A percentile compares a stretch with the other conserved stretches of the same genome.
Evolutionary conservation across 495 filamentous ascomycete genomes (phyloP).

Genomic region (Parmelia sp.): DNA sequence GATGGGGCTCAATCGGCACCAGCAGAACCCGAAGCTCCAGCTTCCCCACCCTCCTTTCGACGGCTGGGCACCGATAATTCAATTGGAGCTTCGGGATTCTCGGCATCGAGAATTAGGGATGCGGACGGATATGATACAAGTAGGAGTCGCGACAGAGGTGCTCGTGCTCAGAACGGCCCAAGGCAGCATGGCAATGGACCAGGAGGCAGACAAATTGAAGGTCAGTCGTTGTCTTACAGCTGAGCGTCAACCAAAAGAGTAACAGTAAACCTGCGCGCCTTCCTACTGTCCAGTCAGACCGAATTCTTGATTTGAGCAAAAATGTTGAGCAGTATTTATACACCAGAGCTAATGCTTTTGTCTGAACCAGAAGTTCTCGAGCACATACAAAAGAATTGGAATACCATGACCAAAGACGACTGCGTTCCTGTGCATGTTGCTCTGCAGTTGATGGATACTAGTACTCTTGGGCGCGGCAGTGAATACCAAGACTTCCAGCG

Average conservation of each 20-base stretch:
- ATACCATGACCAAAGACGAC: slow-evolving; percentile 77
- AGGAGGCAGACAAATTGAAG: slow-evolving; percentile 38
- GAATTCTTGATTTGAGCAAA: background rate
- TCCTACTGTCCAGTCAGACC: background rate
- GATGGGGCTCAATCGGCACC: slow-evolving; percentile 24
- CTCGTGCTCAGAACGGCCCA: slow-evolving; percentile 19
- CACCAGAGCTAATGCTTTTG: background rate
- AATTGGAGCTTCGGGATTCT: slow-evolving; percentile 19
- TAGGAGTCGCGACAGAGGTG: slow-evolving; percentile 25
- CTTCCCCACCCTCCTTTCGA: slow-evolving; percentile 18
- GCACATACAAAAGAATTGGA: slow-evolving; percentile 81
- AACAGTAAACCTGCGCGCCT: background rate
- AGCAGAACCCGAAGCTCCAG: slow-evolving; percentile 27
- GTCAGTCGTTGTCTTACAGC: background rate
- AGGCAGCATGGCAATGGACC: slow-evolving; percentile 31
- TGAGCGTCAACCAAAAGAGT: background rate
- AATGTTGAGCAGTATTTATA: background rate
- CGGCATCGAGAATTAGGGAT: slow-evolving; percentile 25
- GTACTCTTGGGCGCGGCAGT: slow-evolving; percentile 83
- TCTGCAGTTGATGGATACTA: slow-evolving; percentile 85
- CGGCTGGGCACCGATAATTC: slow-evolving; percentile 14
- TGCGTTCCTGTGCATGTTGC: slow-evolving; percentile 91
- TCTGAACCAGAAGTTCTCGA: slow-evolving; percentile 43
- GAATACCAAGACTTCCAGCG: slow-evolving; percentile 77
- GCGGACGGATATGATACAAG: slow-evolving; percentile 29